Base-by-base conservation (phyloP, 768 basidiomycete species). In the Calocybe cyanea region DNA sequence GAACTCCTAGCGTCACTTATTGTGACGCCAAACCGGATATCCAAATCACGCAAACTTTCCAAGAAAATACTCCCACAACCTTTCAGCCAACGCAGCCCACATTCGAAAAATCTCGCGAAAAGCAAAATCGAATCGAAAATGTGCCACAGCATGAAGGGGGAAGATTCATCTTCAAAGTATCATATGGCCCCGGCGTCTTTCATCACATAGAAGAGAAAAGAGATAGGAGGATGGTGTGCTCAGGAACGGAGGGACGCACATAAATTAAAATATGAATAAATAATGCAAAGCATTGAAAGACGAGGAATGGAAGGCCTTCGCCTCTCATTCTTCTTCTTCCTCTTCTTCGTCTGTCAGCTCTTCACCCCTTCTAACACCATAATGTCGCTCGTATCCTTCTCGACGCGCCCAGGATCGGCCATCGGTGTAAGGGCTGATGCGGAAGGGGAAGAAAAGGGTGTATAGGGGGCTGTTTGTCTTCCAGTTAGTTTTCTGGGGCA, bases 281-380 rank as follows among this genome's bases (percentile, higher is more conserved):
- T 30, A 43, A 38, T 15, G 42, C 32, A 14, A 43, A 15, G 23
- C 20, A n/a, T 47, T 18, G 15, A 49, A 18, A 14, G 15, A 11
- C 9, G 20, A 34, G n/a, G 24, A 15, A 41, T 25, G 11, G 30
- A 21, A 21, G n/a, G n/a, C n/a, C n/a, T n/a, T n/a, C n/a, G n/a
- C n/a, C n/a, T n/a, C n/a, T 33, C 18, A 4, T 48, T 53, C 60
- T 18, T 60, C 62, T 1, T 77, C 73, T 2, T 81, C 77, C 8
- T 80, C 80, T 6, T 81, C 82, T 17, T 93, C 92, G 54, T 92
- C 90, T 2, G 95, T 97, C 50, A 97, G 67, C 57, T 93, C 91
- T 47, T 94, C 95, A 14, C 84, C 87, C 24, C 70, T 71, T n/a
- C 75, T 66, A 2, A 93, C 63, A 4, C 87, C 85, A 2, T 63